Percentiles rank a stretch among this genome's conserved stretches.
Evolutionary conservation across 805 yeast species (phyloP).

Genomic region (Millerozyma miso): DNA sequence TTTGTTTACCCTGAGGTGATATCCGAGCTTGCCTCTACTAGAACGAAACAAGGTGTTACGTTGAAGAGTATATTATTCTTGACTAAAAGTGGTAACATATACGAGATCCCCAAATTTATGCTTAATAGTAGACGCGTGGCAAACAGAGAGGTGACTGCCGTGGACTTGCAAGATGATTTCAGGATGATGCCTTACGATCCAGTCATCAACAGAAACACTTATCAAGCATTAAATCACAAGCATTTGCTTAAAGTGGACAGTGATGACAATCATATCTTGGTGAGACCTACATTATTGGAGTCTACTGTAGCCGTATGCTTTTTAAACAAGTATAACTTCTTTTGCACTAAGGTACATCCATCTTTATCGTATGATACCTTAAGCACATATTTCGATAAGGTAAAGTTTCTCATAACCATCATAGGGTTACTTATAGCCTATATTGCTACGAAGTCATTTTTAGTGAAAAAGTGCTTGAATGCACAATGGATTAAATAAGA

Average conservation of each 20-base stretch:
- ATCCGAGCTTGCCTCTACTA: slow-evolving; percentile 42
- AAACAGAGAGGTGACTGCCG: slow-evolving; percentile 46
- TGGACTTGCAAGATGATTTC: slow-evolving; percentile 53
- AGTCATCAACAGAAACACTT: slow-evolving; percentile 41
- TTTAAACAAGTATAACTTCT: slow-evolving; percentile 57
- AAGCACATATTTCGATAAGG: slow-evolving; percentile 61
- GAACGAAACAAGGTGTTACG: slow-evolving; percentile 29
- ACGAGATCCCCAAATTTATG: slow-evolving; percentile 64
- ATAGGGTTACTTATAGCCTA: slow-evolving; percentile 44
- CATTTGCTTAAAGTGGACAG: slow-evolving; percentile 20
- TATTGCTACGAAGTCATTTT: slow-evolving; percentile 54
- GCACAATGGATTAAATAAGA: slow-evolving; percentile 44
- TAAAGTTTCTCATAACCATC: slow-evolving; percentile 59
- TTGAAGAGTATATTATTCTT: slow-evolving; percentile 56
- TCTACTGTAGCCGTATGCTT: slow-evolving; percentile 73
- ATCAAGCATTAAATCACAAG: slow-evolving; percentile 34
- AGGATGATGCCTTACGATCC: slow-evolving; percentile 65
- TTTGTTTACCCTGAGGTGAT: slow-evolving; percentile 62
- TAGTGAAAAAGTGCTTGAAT: slow-evolving; percentile 48
- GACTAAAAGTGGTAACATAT: slow-evolving; percentile 57
- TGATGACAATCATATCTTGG: slow-evolving; percentile 19
- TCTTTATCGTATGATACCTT: slow-evolving; percentile 80
- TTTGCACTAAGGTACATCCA: slow-evolving; percentile 75
- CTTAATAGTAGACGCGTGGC: slow-evolving; percentile 68
- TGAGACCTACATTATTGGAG: slow-evolving; percentile 62